Conservation (phyloP, 2,329 filamentous ascomycete species). For the Aureobasidium sp. region DNA sequence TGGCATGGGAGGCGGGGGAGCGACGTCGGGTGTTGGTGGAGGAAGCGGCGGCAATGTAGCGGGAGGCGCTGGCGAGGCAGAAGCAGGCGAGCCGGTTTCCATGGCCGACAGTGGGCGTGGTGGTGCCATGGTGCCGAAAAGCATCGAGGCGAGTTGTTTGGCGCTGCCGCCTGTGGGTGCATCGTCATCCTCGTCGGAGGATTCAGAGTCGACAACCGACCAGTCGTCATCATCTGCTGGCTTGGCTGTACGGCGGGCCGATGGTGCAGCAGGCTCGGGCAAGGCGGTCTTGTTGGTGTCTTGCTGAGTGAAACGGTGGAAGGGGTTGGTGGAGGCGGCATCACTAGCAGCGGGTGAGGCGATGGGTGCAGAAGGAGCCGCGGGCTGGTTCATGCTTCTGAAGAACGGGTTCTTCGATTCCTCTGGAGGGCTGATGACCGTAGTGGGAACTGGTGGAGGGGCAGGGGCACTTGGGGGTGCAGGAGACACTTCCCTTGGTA, state of each 20-base stretch:
- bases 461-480: conserved; percentile 35
- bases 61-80: conserved; percentile 38
- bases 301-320: conserved; percentile 72
- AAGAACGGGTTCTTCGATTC: conserved; percentile 95
- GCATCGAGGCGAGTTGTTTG: conserved; percentile 83
- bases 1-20: conserved; percentile 27
- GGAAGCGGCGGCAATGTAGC: conserved; percentile 7
- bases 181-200: conserved; percentile 67
- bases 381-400: conserved; percentile 66
- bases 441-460: conserved; percentile 38
- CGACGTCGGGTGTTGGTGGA: conserved; percentile 37
- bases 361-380: conserved; percentile 21
- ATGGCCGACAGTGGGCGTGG: conserved; percentile 79
- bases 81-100: conserved; percentile 40
- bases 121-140: conserved; percentile 95
- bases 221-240: conserved; percentile 64
- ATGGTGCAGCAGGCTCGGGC: conserved; percentile 38
- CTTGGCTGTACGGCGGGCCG: conserved; percentile 45
- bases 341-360: conserved; percentile 36
- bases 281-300: conserved; percentile 40
- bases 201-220: conserved; percentile 65
- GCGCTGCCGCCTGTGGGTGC: conserved; percentile 72
- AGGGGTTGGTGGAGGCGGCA: conserved; percentile 77
- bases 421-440: conserved; percentile 44
- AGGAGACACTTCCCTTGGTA: conserved; percentile 39